A percentile compares a stretch with the other conserved stretches of the same genome.
Conservation (phyloP, 202 grass and related monocot species). For the Panicum virgatum region DNA sequence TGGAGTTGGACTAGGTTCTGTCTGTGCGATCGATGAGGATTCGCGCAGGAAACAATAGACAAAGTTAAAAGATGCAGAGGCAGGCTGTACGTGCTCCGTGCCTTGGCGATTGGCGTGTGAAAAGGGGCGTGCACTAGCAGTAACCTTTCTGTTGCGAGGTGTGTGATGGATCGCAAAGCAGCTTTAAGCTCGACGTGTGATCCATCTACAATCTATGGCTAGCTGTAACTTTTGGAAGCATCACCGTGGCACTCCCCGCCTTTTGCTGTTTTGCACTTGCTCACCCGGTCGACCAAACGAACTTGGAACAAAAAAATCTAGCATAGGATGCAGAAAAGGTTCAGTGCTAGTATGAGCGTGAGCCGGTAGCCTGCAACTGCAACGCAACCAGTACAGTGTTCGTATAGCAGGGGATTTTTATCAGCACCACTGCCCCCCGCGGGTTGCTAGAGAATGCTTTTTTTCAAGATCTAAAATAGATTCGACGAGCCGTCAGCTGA, state of each 20-base stretch:
- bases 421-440: no score
- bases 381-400: no score
- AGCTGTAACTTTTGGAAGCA: neutral
- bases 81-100: neutral
- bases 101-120: neutral
- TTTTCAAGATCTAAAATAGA: no score
- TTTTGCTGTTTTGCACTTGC: no score
- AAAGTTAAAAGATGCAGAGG: neutral
- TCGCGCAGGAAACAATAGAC: neutral
- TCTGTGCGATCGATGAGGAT: neutral
- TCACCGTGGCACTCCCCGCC: neutral
- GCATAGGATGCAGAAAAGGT: no score
- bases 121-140: no score
- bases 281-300: neutral
- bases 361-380: no score
- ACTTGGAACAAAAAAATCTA: neutral
- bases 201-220: neutral
- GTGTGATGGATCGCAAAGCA: neutral
- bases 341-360: no score
- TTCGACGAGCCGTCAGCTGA: no score
- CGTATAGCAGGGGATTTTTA: no score
- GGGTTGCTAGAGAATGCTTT: no score
- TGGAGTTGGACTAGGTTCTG: constrained; percentile 14
- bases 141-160: neutral
- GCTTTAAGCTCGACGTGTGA: neutral